phyloP scores from a whole-genome alignment of 78 protist species.

The Dictyostelium citrinum region DNA sequence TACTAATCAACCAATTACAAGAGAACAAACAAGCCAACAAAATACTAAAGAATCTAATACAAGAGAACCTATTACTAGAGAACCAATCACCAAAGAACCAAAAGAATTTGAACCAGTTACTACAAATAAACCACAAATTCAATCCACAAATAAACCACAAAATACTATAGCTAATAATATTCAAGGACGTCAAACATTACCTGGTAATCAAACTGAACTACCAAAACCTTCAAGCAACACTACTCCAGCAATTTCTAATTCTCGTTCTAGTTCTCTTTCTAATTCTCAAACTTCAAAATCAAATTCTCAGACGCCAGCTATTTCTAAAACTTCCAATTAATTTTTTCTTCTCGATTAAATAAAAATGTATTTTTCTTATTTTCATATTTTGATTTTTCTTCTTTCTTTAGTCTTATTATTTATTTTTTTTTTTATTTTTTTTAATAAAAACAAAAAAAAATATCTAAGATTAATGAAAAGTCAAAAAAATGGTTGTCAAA shows the following conservation, averaged over 20 bases:
- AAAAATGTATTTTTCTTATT: background rate
- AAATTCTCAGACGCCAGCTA: background rate
- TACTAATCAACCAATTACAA: background rate
- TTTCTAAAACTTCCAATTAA: background rate
- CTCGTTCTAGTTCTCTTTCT: background rate
- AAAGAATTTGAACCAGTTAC: background rate
- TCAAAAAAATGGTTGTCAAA: too few relatives aligned
- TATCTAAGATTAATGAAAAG: background rate
- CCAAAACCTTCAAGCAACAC: background rate
- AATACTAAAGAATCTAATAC: background rate
- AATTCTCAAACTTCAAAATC: background rate
- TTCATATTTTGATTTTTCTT: too few relatives aligned
- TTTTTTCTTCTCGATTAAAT: background rate
- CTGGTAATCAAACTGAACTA: background rate
- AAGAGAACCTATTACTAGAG: background rate
- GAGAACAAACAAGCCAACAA: background rate
- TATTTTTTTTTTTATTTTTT: too few relatives aligned
- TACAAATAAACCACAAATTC: background rate
- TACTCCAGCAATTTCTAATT: background rate
- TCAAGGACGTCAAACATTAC: background rate
- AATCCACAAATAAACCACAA: background rate
- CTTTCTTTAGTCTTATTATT: too few relatives aligned
- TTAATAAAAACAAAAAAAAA: too few relatives aligned
- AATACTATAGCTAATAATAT: background rate
- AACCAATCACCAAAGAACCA: background rate